phyloP scores from a whole-genome alignment of 2,329 filamentous ascomycete genomes.

The Hirsutella thompsonii region DNA sequence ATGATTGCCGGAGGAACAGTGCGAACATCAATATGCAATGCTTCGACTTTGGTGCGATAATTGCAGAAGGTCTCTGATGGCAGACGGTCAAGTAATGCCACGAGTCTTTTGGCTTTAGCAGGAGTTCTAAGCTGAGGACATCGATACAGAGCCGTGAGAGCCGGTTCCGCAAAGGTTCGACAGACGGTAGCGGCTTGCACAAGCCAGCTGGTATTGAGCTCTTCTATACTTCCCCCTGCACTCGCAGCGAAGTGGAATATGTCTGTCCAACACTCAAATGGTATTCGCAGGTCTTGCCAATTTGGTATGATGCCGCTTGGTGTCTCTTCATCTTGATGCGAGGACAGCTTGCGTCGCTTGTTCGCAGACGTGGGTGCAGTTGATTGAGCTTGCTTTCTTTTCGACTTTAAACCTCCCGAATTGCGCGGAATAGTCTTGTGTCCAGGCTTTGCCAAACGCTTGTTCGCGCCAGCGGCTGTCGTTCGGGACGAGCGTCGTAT shows the following conservation, averaged over 20 bases:
- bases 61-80: constrained; percentile 38
- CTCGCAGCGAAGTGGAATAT: constrained; percentile 58
- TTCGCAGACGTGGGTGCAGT: constrained; percentile 3
- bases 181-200: constrained; percentile 49
- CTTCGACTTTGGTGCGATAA: constrained; percentile 59
- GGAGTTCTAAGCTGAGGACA: constrained; percentile 47
- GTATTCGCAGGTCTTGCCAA: constrained; percentile 42
- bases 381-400: constrained; percentile 9
- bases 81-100: constrained; percentile 40
- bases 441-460: neutral
- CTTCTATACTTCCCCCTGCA: constrained; percentile 20
- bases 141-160: constrained; percentile 58
- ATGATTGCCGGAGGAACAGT: constrained; percentile 31
- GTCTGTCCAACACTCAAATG: constrained; percentile 55
- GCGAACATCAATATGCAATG: constrained; percentile 58
- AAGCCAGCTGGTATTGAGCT: constrained; percentile 48
- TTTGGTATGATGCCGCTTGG: constrained; percentile 27
- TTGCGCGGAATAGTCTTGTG: neutral
- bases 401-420: neutral
- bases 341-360: constrained; percentile 6
- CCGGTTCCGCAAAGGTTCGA: constrained; percentile 55
- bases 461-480: neutral
- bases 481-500: neutral
- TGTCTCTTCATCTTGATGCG: constrained; percentile 1
- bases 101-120: constrained; percentile 30